Base-by-base conservation (phyloP, 1,284 basidiomycete genomes). In the Inonotus hispidus region DNA sequence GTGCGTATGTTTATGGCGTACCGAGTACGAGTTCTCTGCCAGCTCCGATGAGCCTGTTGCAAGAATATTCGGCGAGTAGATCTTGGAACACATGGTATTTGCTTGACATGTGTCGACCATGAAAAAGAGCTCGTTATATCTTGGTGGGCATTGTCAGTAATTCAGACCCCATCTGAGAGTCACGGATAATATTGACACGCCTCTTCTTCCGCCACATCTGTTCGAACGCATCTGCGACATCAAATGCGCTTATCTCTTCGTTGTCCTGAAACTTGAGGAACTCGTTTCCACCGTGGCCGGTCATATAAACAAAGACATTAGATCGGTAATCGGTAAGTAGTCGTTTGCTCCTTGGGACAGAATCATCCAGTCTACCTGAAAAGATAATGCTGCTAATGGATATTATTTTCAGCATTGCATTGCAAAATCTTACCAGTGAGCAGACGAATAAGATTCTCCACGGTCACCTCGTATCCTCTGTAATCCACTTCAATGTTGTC, bases 101-200 rank as follows among this genome's bases (percentile, higher is more conserved):
- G 96, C 97, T 74, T 99, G 95, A 69, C 97, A 99, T 0, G 96
- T 99, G 71, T 99, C 96, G 66, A 97, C 89, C 91, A 98, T 97
- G 79, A 98, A 98, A 69, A 99, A 84, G 43, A 99, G 87, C 73
- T 96, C 93, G 72, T 98, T 96, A 77, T 98, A 99, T 60, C 93
- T 94, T 13, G 25, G n/a, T n/a, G n/a, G n/a, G 19, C 46, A 53
- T 45, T 53, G 16, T 23, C 23, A 55, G 47, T 4, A 47, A 13
- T 14, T 32, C 10, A n/a, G 2, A 41, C n/a, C 53, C 41, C 13
- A 35, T 14, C 4, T 2, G 19, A 29, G 3, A 7, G 7, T n/a
- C 8, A 3, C 11, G 32, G 4, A 41, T 52, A 13, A 23, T 5
- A n/a, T n/a, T 25, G 7, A 69, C 82, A 50, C 63, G 91, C 93